Conservation (phyloP, 495 filamentous ascomycete genomes). For the Chaetomium tenue region DNA sequence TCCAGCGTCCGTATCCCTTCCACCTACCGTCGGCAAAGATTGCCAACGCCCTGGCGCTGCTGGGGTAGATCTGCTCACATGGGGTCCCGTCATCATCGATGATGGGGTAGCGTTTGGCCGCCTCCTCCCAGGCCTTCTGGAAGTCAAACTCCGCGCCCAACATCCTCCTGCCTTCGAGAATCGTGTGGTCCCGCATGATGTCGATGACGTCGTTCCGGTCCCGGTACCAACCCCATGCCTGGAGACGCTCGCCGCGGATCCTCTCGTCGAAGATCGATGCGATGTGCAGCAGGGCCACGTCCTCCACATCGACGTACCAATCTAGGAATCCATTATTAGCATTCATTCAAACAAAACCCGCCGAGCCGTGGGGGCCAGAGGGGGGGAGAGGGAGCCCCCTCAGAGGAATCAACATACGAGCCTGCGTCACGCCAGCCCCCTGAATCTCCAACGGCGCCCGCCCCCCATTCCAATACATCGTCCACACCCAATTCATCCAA, state of each 20-base stretch:
- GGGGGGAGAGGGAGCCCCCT: too few relatives aligned
- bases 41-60: too few relatives aligned
- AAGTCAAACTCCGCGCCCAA: background rate
- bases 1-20: conserved; percentile 1
- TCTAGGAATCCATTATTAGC: background rate
- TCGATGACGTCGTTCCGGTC: conserved; percentile 13
- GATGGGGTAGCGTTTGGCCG: background rate
- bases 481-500: conserved; percentile 2
- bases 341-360: background rate
- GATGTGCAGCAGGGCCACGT: conserved; percentile 21
- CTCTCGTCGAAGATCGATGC: conserved; percentile 17
- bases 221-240: conserved; percentile 11
- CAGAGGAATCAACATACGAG: background rate
- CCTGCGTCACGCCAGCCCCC: background rate
- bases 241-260: conserved; percentile 7
- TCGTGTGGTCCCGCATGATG: background rate
- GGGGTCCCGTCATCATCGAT: background rate
- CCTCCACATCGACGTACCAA: conserved; percentile 19
- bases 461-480: background rate
- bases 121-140: background rate
- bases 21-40: background rate
- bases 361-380: background rate
- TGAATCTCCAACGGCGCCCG: background rate
- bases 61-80: background rate
- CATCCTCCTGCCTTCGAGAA: background rate